These are phyloP conservation scores for Chaetoscypha palmicola DNA, from an alignment of 2,329 filamentous ascomycete species.

Conservation along the genomic window DNA sequence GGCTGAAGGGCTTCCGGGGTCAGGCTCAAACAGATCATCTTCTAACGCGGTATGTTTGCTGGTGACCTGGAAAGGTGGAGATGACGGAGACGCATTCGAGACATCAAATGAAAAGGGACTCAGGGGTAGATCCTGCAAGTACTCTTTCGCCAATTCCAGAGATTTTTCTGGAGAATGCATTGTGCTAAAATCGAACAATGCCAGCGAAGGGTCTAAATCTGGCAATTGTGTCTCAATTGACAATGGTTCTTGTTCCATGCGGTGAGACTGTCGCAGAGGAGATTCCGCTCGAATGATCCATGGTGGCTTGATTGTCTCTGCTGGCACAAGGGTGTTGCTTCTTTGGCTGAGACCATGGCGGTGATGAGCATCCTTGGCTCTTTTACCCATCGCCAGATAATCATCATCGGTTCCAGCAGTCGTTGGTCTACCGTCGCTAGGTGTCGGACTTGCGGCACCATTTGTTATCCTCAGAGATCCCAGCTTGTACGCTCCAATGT, in stretches of 20 bases:
- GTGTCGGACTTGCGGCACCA: slow-evolving; percentile 44
- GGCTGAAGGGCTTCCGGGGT: slow-evolving; percentile 16
- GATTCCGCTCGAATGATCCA: slow-evolving; percentile 22
- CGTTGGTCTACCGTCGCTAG: slow-evolving; percentile 31
- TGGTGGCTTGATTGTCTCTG: slow-evolving; percentile 12
- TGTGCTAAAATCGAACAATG: slow-evolving; percentile 16
- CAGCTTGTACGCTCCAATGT: slow-evolving; percentile 55
- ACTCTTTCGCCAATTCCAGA: slow-evolving; percentile 21
- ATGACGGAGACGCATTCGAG: slow-evolving; percentile 24
- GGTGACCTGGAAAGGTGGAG: slow-evolving; percentile 36
- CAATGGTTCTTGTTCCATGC: slow-evolving; percentile 9
- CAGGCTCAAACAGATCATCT: slow-evolving; percentile 39
- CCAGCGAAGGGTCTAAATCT: slow-evolving; percentile 14
- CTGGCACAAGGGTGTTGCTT: slow-evolving; percentile 22
- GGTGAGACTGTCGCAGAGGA: slow-evolving; percentile 17
- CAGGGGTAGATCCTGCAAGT: slow-evolving; percentile 23
- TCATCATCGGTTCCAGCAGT: slow-evolving; percentile 20
- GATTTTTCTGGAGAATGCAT: slow-evolving; percentile 20
- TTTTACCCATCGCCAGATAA: slow-evolving; percentile 10
- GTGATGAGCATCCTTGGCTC: slow-evolving; percentile 5
- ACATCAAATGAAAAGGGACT: slow-evolving; percentile 34
- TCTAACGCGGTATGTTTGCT: slow-evolving; percentile 44
- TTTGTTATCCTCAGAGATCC: slow-evolving; percentile 58
- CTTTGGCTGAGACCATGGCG: slow-evolving; percentile 14
- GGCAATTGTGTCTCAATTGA: slow-evolving; percentile 14